phyloP scores from a whole-genome alignment of 352 stramenopile species.

The Globisporangium ultimum region DNA sequence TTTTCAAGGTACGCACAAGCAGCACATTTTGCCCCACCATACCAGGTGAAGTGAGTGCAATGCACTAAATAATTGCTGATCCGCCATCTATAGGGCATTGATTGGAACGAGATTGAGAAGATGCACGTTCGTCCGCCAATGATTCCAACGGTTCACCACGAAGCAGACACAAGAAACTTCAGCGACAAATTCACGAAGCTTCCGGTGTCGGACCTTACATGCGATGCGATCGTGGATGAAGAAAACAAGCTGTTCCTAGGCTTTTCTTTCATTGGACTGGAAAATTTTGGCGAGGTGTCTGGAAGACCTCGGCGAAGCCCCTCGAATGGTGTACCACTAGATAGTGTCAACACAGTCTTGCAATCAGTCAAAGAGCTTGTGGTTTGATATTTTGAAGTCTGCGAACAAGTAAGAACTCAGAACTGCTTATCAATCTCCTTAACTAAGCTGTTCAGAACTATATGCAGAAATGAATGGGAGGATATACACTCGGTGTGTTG shows the following conservation, averaged over 20 bases:
- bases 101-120: constrained; percentile 92
- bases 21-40: background rate
- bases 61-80: background rate
- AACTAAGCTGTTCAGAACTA: too few species aligned
- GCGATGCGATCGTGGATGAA: constrained; percentile 50
- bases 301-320: constrained; percentile 6
- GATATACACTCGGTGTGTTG: background rate
- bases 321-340: constrained; percentile 2
- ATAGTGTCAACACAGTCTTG: constrained; percentile 1
- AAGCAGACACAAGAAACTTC: constrained; percentile 94
- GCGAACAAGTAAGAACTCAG: too few species aligned
- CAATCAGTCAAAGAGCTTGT: constrained; percentile 1
- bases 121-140: constrained; percentile 89
- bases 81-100: constrained; percentile 42
- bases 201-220: constrained; percentile 55
- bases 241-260: constrained; percentile 59
- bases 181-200: constrained; percentile 89
- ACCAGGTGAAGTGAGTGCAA: background rate
- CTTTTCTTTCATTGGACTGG: constrained; percentile 70
- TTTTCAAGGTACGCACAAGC: constrained; percentile 83
- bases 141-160: constrained; percentile 81
- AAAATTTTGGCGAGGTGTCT: constrained; percentile 25
- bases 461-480: too few species aligned
- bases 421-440: too few species aligned
- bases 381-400: constrained; percentile 5